Base-by-base conservation (phyloP, 176 grass and related monocot species). In the Chrysopogon serrulatus region DNA sequence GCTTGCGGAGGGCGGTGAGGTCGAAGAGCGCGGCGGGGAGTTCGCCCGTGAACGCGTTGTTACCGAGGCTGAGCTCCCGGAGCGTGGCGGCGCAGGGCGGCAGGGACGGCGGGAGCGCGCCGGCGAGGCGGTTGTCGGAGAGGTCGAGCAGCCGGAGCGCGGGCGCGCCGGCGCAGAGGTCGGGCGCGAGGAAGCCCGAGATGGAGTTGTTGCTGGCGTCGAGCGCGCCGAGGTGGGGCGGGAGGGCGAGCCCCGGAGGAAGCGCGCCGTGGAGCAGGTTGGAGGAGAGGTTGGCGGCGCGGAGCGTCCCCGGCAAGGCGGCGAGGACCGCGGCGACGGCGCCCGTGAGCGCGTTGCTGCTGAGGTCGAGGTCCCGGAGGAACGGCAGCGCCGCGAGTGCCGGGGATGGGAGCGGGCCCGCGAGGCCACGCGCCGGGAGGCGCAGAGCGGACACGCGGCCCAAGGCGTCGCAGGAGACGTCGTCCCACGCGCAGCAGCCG, bases 161-260 rank as follows among this genome's bases (percentile, higher is more conserved):
- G 3, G 51, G 70, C 59, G 84, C 62, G 41, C 83, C 89, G 34
- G 60, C 76, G 78, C 96, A 98, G 64, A 98, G 80, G 83, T 93
- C 96, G 12, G 91, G 87, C 16, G 54, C 39, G 37, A 98, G 54
- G 54, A 33, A 0, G 40, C 89, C 96, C 11, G 76, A 83, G 36
- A 95, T 78, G 10, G 91, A 95, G 76, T 98, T 98, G 82, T 98
- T 98, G 88, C 93, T 98, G 76, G 64, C 89, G 73, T 98, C 93
- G 72, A 98, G 83, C 24, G 81, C 49, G 12, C 44, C 41, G 73
- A 98, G 85, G 54, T 51, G 74, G 34, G 71, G 33, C 12, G 56
- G 56, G n/a, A 60, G 56, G n/a, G 0, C n/a, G 56, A n/a, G 2
- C 6, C 36, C 36, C 2, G 42, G 12, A 2, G 44, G 56, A 0